phyloP scores from a whole-genome alignment of 139 green algal genomes.

The Coelastrella sp. region DNA sequence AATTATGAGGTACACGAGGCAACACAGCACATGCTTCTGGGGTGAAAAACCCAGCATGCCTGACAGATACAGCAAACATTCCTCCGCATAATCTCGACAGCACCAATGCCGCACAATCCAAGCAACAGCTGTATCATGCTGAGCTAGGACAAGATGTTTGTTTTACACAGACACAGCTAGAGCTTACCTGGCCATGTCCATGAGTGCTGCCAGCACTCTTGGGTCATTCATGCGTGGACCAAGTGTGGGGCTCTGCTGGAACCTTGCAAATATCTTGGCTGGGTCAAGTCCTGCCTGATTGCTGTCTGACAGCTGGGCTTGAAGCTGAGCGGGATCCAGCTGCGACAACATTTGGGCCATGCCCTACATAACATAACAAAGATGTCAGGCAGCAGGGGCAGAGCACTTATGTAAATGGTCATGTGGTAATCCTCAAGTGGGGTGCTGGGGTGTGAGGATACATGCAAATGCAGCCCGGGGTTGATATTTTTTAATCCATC shows the following conservation, averaged over 20 bases:
- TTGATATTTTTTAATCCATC: too few relatives aligned
- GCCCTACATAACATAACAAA: background rate
- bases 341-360: slow-evolving; percentile 12
- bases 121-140: too few relatives aligned
- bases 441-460: too few relatives aligned
- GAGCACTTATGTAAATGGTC: background rate
- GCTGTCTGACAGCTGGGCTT: background rate
- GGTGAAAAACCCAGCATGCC: too few relatives aligned
- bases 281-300: slow-evolving; percentile 17
- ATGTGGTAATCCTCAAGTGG: background rate
- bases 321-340: background rate
- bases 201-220: slow-evolving; percentile 29
- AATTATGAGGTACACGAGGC: too few relatives aligned
- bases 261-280: background rate
- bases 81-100: too few relatives aligned
- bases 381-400: background rate
- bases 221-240: slow-evolving; percentile 16
- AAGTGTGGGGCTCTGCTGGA: slow-evolving; percentile 33
- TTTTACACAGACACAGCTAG: background rate
- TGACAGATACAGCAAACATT: too few relatives aligned
- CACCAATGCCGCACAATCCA: too few relatives aligned
- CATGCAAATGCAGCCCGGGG: too few relatives aligned
- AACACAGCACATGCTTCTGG: too few relatives aligned
- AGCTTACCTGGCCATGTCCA: slow-evolving; percentile 41
- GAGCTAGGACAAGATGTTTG: too few relatives aligned